These are phyloP conservation scores for Aspergillus intermedius DNA, from an alignment of 2,329 filamentous ascomycete genomes.

Conservation along the genomic window DNA sequence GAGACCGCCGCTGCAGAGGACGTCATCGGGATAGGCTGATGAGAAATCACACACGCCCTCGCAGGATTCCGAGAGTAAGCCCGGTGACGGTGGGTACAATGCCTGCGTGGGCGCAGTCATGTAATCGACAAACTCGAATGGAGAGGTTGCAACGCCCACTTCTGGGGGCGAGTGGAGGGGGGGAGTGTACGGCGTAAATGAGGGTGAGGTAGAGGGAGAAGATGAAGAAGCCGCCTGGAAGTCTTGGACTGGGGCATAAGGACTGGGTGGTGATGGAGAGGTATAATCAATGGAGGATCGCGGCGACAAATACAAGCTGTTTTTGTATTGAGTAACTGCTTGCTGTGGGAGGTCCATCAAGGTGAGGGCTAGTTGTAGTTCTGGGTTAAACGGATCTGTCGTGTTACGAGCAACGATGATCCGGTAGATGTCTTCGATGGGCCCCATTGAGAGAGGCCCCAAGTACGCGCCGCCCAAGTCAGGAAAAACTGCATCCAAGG, in stretches of 20 bases:
- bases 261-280: conserved; percentile 30
- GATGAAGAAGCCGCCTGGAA: conserved; percentile 24
- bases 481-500: conserved; percentile 84
- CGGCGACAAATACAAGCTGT: conserved; percentile 58
- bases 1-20: conserved; percentile 24
- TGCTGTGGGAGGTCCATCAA: conserved; percentile 69
- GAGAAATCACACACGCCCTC: conserved; percentile 32
- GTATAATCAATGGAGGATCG: conserved; percentile 32
- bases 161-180: conserved; percentile 35
- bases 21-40: conserved; percentile 30
- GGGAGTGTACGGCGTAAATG: conserved; percentile 36
- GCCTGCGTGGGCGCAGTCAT: conserved; percentile 30
- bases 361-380: conserved; percentile 55
- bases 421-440: conserved; percentile 79
- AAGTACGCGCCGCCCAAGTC: conserved; percentile 88
- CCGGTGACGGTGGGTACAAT: conserved; percentile 31
- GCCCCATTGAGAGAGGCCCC: conserved; percentile 68
- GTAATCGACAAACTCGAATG: conserved; percentile 30
- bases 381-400: conserved; percentile 50
- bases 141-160: conserved; percentile 31
- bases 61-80: conserved; percentile 28
- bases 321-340: conserved; percentile 62
- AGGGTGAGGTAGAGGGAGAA: conserved; percentile 31
- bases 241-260: conserved; percentile 15
- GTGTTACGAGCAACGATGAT: conserved; percentile 65